Evolutionary conservation across 208 protist genomes (phyloP).

Genomic region (Trypanosoma rangeli): DNA sequence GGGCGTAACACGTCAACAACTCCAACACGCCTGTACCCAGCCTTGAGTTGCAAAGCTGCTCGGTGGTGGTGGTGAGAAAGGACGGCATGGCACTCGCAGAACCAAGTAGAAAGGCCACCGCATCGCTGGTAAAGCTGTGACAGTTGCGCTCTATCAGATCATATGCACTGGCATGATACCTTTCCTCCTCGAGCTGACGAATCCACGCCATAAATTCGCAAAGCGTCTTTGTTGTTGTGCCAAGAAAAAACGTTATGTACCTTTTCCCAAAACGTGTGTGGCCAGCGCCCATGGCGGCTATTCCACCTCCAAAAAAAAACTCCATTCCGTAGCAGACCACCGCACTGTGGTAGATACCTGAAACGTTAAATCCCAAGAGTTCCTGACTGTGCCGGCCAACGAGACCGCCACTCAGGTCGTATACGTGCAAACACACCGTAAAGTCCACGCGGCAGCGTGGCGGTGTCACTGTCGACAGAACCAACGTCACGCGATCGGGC

Average conservation of each 20-base stretch:
- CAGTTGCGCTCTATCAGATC: slow-evolving; percentile 91
- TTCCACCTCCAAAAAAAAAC: slow-evolving; percentile 94
- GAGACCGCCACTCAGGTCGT: slow-evolving; percentile 89
- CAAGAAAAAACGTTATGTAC: slow-evolving; percentile 54
- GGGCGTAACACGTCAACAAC: slow-evolving; percentile 41
- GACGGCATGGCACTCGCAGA: slow-evolving; percentile 22
- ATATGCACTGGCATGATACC: slow-evolving; percentile 75
- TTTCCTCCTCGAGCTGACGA: slow-evolving; percentile 23
- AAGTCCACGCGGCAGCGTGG: not conserved
- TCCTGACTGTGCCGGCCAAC: slow-evolving; percentile 50
- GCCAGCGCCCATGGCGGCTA: slow-evolving; percentile 47
- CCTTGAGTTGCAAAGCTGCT: slow-evolving; percentile 43
- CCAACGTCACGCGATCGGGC: slow-evolving; percentile 11
- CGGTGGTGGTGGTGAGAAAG: slow-evolving; percentile 51
- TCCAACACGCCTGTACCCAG: slow-evolving; percentile 44
- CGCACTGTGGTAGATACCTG: slow-evolving; percentile 91
- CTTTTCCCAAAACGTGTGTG: slow-evolving; percentile 83
- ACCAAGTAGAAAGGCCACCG: slow-evolving; percentile 65
- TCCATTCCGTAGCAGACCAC: slow-evolving; percentile 92
- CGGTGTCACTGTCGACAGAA: slow-evolving; percentile 15
- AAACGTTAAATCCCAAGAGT: slow-evolving; percentile 66
- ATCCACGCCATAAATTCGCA: slow-evolving; percentile 68
- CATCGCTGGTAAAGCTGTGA: slow-evolving; percentile 88
- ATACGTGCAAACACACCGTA: slow-evolving; percentile 79
- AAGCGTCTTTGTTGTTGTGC: slow-evolving; percentile 42